Evolutionary conservation across 2,329 filamentous ascomycete species (phyloP), one percentile per base, ranked within the genome.

Genomic region (Endoconidiophora polonica): DNA sequence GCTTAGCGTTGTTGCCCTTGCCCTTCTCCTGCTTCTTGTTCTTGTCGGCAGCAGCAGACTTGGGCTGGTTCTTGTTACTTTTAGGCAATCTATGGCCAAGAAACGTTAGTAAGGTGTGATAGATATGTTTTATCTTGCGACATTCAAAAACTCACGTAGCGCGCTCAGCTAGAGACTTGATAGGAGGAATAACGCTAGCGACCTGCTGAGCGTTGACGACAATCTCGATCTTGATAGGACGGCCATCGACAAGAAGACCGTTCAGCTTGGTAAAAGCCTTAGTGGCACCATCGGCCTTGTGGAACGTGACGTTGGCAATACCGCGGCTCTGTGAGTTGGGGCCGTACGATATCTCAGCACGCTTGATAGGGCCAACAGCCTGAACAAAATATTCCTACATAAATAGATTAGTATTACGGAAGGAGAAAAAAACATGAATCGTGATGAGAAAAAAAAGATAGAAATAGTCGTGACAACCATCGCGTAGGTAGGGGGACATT

Each of bases 181-280:
- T 70, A 42, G 78, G 67, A 1, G 82, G 76, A 44, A 76, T 72
- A 18, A 85, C 73, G 55, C 77, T 72, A 36, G 83, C 78, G 44
- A 81, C 79, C 57, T 78, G 76, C 43, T 79, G 77, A 45, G 84
- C 84, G 61, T 85, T 83, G 55, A 94, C 77, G 50, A 98, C 78
- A 55, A 98, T 81, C 66, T 96, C 90, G 59, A 98, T 87, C 79
- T 90, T 94, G 71, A 98, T 90, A 23, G 87, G 84, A 57, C 80
- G 79, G 61, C 81, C 81, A 66, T 98, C 91, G 54, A 98, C 87
- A 49, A 91, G 77, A 53, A 95, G 77, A 55, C 87, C 87, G 60
- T 98, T 93, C 58, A 94, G 72, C 56, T 82, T 78, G 60, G 81
- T 75, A 59, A 86, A 84, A 54, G 91, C 91, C 67, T 86, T 86